Conservation (phyloP, 129 eudicot genomes). For the Pittosporum tobira region DNA sequence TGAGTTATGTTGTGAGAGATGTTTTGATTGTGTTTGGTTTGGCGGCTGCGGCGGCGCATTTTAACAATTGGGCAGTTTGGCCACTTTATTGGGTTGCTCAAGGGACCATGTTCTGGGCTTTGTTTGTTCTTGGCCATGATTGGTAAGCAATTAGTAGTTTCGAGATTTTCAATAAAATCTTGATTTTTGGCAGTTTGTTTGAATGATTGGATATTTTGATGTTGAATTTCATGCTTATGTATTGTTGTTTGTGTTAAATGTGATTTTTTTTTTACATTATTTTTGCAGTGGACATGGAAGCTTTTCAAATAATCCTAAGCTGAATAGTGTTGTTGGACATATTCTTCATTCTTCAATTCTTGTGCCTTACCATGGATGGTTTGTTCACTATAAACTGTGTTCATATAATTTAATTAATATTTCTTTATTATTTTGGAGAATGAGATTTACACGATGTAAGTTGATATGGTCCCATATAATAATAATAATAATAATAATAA, state of each 20-base stretch:
- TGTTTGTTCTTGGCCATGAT: slow-evolving; percentile 99
- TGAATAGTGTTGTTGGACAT: slow-evolving; percentile 88
- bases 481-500: too few species aligned
- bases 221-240: background rate
- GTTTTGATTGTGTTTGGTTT: slow-evolving; percentile 69
- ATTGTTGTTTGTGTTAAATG: background rate
- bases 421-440: background rate
- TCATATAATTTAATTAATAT: background rate
- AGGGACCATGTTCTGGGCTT: slow-evolving; percentile 97
- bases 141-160: slow-evolving; percentile 37
- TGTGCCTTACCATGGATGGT: slow-evolving; percentile 99
- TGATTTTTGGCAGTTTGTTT: background rate
- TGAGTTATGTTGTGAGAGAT: slow-evolving; percentile 81
- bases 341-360: slow-evolving; percentile 90
- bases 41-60: slow-evolving; percentile 65
- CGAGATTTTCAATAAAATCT: background rate
- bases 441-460: too few species aligned
- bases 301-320: slow-evolving; percentile 63
- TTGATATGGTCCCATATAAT: too few species aligned
- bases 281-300: slow-evolving; percentile 94
- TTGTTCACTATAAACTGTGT: slow-evolving; percentile 13
- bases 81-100: slow-evolving; percentile 99
- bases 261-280: slow-evolving; percentile 2
- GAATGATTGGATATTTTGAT: background rate
- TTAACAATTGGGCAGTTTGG: slow-evolving; percentile 82